Evolutionary conservation across 106 monocot species (phyloP), one percentile per base, ranked within the genome.

Genomic region (Hemerocallis citrina): DNA sequence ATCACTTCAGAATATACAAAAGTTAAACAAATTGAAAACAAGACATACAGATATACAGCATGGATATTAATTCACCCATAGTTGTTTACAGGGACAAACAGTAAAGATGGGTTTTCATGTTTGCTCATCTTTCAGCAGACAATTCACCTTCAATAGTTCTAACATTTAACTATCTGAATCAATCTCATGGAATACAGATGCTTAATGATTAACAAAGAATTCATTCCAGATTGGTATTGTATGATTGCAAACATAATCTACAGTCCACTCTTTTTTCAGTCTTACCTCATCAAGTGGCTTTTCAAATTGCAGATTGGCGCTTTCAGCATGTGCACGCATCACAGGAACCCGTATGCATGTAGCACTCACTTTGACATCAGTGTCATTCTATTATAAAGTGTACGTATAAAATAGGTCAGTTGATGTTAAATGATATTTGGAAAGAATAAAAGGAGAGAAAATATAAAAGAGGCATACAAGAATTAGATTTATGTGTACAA

Each of bases 281-380:
- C 48, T 63, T 47, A 90, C 91, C 96, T 96, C 96, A 68, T 96
- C 91, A 43, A 96, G 74, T 68, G 91, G 81, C 52, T 81, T 86
- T 57, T 88, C 96, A 72, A 96, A 96, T 58, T 96, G 84, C n/a
- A 91, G 87, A 73, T 98, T 92, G 11, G 88, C 57, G 64, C 87
- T 91, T 75, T 98, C 91, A 52, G 84, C 91, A 73, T 91, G 91
- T 20, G 91, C 91, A 57, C 91, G 81, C 96, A 91, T 91, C 27
- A 91, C 81, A 62, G 96, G 91, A 58, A 98, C 96, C 58, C 96
- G 55, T 57, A 98, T 88, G 56, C 96, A 98, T 31, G 91, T 98
- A 25, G 96, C 88, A 46, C 91, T 98, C 62, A 91, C 88, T 63
- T 85, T 84, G 48, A 98, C 78, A 67, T 92, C 85, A 35, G 32